A percentile compares a stretch with the other conserved stretches of the same genome.
These are phyloP conservation scores for Cytospora piceicola DNA, from an alignment of 2,329 filamentous ascomycete species.

Conservation along the genomic window DNA sequence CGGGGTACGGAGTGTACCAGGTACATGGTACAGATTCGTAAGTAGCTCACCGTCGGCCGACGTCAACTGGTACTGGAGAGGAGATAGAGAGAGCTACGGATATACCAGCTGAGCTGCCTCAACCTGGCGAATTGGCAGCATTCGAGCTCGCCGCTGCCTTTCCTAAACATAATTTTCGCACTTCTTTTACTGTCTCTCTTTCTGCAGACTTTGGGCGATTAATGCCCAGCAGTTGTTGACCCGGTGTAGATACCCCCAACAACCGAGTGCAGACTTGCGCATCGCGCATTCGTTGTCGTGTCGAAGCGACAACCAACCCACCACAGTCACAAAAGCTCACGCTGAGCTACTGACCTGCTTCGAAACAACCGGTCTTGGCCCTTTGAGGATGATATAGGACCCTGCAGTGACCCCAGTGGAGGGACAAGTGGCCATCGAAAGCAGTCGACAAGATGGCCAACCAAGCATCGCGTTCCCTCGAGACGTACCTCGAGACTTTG, in stretches of 20 bases:
- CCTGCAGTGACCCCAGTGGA: constrained; percentile 22
- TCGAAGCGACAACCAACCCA: not conserved
- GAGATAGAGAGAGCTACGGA: not conserved
- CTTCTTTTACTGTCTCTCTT: not conserved
- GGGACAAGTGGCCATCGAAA: constrained; percentile 28
- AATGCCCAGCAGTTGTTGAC: not conserved
- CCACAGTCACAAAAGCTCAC: constrained; percentile 1
- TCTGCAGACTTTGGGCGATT: not conserved
- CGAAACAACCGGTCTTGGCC: constrained; percentile 2
- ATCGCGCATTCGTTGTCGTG: not conserved
- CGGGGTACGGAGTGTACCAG: not conserved
- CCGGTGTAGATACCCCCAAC: not conserved
- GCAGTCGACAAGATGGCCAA: constrained; percentile 35
- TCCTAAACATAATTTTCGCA: not conserved
- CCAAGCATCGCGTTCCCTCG: constrained; percentile 49
- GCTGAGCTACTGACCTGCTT: constrained; percentile 10
- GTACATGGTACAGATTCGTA: not conserved
- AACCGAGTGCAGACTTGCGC: not conserved
- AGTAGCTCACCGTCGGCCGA: constrained; percentile 3
- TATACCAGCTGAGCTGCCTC: constrained; percentile 1
- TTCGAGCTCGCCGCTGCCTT: not conserved
- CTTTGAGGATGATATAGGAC: constrained; percentile 28
- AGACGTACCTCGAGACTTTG: constrained; percentile 59
- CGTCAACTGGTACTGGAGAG: not conserved
- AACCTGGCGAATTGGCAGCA: constrained; percentile 2